phyloP scores from a whole-genome alignment of 257 asterid species.

The Cinchona pubescens region DNA sequence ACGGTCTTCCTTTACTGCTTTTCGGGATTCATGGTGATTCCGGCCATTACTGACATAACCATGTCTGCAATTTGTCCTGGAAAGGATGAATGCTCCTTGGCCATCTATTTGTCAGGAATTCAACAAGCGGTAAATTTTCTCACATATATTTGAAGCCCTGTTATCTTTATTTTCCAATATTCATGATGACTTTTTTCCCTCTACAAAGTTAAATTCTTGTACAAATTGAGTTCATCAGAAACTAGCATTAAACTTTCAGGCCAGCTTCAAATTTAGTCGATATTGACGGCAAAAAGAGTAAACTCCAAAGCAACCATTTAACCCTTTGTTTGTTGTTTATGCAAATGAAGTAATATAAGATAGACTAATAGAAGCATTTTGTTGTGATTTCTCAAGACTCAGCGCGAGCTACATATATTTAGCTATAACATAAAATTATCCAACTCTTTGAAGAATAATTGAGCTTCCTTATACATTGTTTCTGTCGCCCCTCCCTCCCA shows the following conservation, averaged over 20 bases:
- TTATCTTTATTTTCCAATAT: neutral
- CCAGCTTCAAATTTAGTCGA: neutral
- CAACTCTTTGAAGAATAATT: neutral
- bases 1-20: slow-evolving; percentile 78
- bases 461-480: neutral
- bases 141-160: neutral
- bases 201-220: neutral
- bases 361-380: neutral
- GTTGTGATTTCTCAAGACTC: too few relatives aligned
- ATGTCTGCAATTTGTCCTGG: slow-evolving; percentile 88
- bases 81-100: slow-evolving; percentile 66
- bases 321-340: neutral
- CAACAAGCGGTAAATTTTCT: slow-evolving; percentile 60
- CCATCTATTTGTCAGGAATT: slow-evolving; percentile 85
- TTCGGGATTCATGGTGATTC: slow-evolving; percentile 77
- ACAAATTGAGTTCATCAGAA: neutral
- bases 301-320: neutral
- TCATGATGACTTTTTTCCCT: neutral
- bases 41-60: slow-evolving; percentile 81
- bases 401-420: too few relatives aligned
- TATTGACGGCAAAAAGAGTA: neutral
- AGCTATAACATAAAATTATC: neutral
- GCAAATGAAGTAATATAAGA: neutral
- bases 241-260: neutral
- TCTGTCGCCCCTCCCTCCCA: neutral